Evolutionary conservation across 2,329 filamentous ascomycete species (phyloP).

Genomic region (Calonectria hawksworthii): DNA sequence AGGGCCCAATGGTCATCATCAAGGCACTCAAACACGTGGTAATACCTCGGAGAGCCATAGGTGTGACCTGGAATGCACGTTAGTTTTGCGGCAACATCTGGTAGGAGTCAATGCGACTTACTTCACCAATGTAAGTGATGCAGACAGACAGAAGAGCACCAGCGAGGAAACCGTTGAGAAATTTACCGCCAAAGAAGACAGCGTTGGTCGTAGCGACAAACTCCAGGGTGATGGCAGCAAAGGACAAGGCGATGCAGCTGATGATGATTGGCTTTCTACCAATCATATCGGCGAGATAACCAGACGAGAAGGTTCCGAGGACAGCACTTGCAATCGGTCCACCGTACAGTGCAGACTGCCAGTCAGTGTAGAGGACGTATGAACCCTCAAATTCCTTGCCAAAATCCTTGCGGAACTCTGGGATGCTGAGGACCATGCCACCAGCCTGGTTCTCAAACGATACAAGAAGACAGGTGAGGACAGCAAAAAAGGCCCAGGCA

Average conservation of each 20-base stretch:
- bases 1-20: slow-evolving; percentile 49
- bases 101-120: too few species aligned
- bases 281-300: slow-evolving; percentile 21
- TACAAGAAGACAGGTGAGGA: slow-evolving; percentile 27
- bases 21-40: slow-evolving; percentile 48
- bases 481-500: slow-evolving; percentile 28
- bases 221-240: slow-evolving; percentile 48
- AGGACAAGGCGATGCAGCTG: slow-evolving; percentile 25
- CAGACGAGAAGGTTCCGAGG: slow-evolving; percentile 19
- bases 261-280: slow-evolving; percentile 24
- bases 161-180: slow-evolving; percentile 56
- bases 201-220: slow-evolving; percentile 56
- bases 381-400: slow-evolving; percentile 28
- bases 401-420: slow-evolving; percentile 36
- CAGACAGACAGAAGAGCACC: slow-evolving; percentile 45
- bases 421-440: slow-evolving; percentile 27
- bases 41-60: slow-evolving; percentile 46
- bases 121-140: slow-evolving; percentile 50
- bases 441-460: slow-evolving; percentile 30
- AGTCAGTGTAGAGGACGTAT: slow-evolving; percentile 23
- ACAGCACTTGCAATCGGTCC: slow-evolving; percentile 25
- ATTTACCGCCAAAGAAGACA: slow-evolving; percentile 58
- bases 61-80: slow-evolving; percentile 37
- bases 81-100: not conserved
- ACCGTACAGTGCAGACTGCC: slow-evolving; percentile 27